Percentiles rank a stretch among this genome's conserved stretches.
phyloP scores from a whole-genome alignment of 345 rosid genomes.

The Syzygium aqueum region DNA sequence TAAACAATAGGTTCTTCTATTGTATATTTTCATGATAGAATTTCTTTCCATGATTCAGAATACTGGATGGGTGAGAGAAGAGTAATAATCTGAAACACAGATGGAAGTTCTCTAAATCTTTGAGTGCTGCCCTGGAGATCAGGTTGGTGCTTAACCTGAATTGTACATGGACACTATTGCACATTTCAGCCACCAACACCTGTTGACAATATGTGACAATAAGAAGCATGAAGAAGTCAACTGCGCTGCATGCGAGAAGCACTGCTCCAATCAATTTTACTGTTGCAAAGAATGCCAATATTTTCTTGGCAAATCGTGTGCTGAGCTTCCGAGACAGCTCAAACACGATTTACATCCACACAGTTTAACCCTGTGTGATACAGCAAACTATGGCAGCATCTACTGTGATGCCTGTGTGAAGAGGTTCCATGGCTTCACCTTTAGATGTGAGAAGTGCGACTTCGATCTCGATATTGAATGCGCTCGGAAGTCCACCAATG shows the following conservation, averaged over 20 bases:
- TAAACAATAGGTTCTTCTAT: neutral
- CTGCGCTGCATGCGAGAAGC: neutral
- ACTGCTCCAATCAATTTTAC: neutral
- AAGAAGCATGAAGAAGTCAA: neutral
- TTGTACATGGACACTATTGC: neutral
- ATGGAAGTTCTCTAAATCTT: neutral
- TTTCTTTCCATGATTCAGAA: neutral
- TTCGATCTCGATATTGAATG: neutral
- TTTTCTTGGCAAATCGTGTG: neutral
- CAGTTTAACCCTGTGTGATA: neutral
- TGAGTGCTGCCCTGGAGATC: neutral
- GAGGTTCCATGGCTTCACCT: neutral
- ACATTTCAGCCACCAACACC: constrained; percentile 1
- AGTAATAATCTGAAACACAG: neutral
- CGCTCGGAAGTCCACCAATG: neutral
- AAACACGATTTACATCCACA: neutral
- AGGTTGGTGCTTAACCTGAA: neutral
- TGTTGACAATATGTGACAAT: neutral
- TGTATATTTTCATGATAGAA: neutral
- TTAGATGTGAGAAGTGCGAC: neutral
- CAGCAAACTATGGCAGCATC: neutral
- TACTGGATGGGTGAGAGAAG: neutral
- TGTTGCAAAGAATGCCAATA: neutral
- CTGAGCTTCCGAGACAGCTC: neutral
- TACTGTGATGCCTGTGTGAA: neutral